A percentile compares a stretch with the other conserved stretches of the same genome.
Conservation (phyloP, 495 filamentous ascomycete species). For the Penicillium mononematosum region DNA sequence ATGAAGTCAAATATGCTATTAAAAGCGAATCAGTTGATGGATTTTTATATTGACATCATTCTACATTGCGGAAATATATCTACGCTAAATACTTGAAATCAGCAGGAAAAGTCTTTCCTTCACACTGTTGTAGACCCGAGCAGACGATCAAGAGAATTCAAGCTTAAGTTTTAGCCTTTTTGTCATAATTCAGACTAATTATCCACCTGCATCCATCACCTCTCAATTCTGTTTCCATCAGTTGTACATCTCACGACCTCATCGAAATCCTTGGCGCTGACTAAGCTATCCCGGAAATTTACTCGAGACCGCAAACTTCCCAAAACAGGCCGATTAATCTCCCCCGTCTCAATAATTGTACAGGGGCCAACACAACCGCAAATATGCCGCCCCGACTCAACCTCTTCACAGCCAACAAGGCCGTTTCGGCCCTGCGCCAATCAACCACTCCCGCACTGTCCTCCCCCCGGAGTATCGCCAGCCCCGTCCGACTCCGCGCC, state of each 20-base stretch:
- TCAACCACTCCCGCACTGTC: slow-evolving; percentile 24
- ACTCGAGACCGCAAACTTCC: slow-evolving; percentile 20
- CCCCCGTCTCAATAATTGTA: slow-evolving; percentile 12
- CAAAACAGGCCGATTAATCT: slow-evolving; percentile 11
- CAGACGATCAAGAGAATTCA: neutral
- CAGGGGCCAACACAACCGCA: slow-evolving; percentile 12
- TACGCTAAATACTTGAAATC: neutral
- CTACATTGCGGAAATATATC: neutral
- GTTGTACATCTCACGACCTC: slow-evolving; percentile 11
- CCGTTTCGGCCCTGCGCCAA: slow-evolving; percentile 35
- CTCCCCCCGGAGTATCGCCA: slow-evolving; percentile 26
- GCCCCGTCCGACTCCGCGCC: slow-evolving; percentile 26
- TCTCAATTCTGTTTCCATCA: slow-evolving; percentile 6
- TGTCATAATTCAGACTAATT: neutral
- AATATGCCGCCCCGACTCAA: slow-evolving; percentile 42
- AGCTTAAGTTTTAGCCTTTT: neutral
- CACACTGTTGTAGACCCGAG: neutral
- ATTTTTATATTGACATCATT: neutral
- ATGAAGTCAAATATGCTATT: neutral
- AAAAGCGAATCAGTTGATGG: neutral
- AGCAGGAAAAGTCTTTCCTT: neutral
- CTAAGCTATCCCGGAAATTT: slow-evolving; percentile 23
- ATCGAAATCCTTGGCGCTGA: slow-evolving; percentile 14
- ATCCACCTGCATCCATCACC: neutral
- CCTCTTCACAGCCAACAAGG: slow-evolving; percentile 38